Evolutionary conservation across 108 stramenopile species (phyloP).

Genomic region (Conticribra weissflogii): DNA sequence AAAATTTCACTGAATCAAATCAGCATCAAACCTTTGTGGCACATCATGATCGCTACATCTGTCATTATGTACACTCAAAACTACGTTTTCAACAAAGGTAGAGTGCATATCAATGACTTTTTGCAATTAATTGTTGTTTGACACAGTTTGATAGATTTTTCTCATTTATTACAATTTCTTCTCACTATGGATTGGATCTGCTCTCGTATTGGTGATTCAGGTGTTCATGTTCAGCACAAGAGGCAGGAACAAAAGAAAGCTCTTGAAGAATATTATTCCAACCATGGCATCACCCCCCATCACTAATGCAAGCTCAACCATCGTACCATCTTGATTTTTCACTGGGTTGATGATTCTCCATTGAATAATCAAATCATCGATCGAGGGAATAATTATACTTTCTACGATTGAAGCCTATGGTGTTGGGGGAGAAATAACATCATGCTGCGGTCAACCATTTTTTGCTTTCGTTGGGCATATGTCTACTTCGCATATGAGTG

Average conservation of each 20-base stretch:
- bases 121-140: not conserved
- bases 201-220: slow-evolving; percentile 12
- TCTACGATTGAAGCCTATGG: too few species aligned
- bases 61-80: slow-evolving; percentile 66
- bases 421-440: too few species aligned
- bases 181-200: not conserved
- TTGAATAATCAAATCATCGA: too few species aligned
- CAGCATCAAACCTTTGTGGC: slow-evolving; percentile 63
- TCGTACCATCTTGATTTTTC: too few species aligned
- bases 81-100: slow-evolving; percentile 60
- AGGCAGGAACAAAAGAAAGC: slow-evolving; percentile 48
- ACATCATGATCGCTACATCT: slow-evolving; percentile 63
- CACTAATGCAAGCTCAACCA: too few species aligned
- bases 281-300: slow-evolving; percentile 47
- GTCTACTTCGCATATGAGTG: too few species aligned
- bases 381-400: too few species aligned
- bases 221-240: slow-evolving; percentile 28
- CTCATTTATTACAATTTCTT: slow-evolving; percentile 2
- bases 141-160: not conserved
- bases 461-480: too few species aligned
- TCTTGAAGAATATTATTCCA: slow-evolving; percentile 45
- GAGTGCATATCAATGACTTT: slow-evolving; percentile 3
- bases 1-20: too few species aligned
- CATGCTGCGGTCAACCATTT: too few species aligned
- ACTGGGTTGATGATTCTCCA: too few species aligned